Conservation (phyloP, 352 stramenopile genomes). For the Globisporangium spiculum region DNA sequence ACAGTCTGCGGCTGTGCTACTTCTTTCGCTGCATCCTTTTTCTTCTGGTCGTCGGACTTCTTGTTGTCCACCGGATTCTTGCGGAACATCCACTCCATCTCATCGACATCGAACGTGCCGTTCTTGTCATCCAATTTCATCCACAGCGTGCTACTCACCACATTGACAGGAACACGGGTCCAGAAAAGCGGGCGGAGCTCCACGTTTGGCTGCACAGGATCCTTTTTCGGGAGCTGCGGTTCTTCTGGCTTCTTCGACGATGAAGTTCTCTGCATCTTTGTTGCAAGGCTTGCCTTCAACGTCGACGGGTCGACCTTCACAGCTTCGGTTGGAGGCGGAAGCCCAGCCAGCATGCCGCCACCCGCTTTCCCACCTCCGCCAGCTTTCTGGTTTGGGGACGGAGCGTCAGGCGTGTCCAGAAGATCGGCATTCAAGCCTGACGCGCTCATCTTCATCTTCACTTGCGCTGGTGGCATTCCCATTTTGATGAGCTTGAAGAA, state of each 20-base stretch:
- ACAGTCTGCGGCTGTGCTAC: conserved; percentile 56
- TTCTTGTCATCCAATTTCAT: conserved; percentile 79
- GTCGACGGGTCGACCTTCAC: conserved; percentile 67
- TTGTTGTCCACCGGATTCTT: conserved; percentile 67
- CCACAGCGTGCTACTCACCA: conserved; percentile 85
- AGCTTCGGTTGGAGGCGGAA: conserved; percentile 60
- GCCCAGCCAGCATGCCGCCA: conserved; percentile 43
- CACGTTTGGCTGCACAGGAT: conserved; percentile 83
- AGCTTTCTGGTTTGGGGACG: conserved; percentile 64
- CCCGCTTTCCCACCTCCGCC: conserved; percentile 9
- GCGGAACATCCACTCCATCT: conserved; percentile 90
- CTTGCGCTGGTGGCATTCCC: conserved; percentile 86
- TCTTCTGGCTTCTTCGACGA: conserved; percentile 59
- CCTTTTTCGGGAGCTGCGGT: conserved; percentile 80
- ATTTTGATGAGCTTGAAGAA: conserved; percentile 96
- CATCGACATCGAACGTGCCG: conserved; percentile 63
- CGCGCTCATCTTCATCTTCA: conserved; percentile 92
- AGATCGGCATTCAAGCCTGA: conserved; percentile 65
- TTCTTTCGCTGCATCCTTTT: conserved; percentile 59
- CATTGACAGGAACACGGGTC: conserved; percentile 84
- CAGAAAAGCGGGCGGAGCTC: conserved; percentile 88
- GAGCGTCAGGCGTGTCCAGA: conserved; percentile 65
- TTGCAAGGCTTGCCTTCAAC: conserved; percentile 55
- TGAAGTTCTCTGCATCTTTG: conserved; percentile 39
- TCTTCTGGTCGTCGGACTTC: conserved; percentile 73